Conservation (phyloP, 73 alveolate species). For the Symbiodinium natans region DNA sequence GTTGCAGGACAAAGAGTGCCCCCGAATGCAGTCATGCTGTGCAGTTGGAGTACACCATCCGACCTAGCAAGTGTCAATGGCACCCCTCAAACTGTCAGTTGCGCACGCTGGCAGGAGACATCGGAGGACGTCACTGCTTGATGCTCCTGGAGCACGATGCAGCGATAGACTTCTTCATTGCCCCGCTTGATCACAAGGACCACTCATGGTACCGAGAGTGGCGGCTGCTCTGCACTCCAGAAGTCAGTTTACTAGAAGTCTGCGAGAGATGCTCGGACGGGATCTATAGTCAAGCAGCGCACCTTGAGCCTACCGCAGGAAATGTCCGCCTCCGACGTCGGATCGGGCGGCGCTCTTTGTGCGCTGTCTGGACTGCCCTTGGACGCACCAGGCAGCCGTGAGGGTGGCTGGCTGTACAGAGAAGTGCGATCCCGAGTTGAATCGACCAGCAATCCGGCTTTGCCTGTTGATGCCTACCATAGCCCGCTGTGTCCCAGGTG, state of each 20-base stretch:
- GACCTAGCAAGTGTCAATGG: no score
- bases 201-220: no score
- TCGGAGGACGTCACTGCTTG: slow-evolving; percentile 83
- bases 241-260: no score
- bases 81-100: no score
- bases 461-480: no score
- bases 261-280: no score
- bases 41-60: no score
- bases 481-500: background rate
- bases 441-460: no score
- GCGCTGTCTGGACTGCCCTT: slow-evolving; percentile 49
- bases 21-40: no score
- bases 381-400: slow-evolving; percentile 65
- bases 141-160: slow-evolving; percentile 90
- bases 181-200: slow-evolving; percentile 78
- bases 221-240: no score
- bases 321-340: slow-evolving; percentile 81
- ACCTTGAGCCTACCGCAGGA: background rate
- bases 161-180: slow-evolving; percentile 73
- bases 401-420: slow-evolving; percentile 74
- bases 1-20: slow-evolving; percentile 56
- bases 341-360: slow-evolving; percentile 72
- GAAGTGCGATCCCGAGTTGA: slow-evolving; percentile 12
- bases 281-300: no score
- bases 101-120: slow-evolving; percentile 46